Evolutionary conservation across 2,329 filamentous ascomycete genomes (phyloP).

Genomic region (Monilinia laxa): DNA sequence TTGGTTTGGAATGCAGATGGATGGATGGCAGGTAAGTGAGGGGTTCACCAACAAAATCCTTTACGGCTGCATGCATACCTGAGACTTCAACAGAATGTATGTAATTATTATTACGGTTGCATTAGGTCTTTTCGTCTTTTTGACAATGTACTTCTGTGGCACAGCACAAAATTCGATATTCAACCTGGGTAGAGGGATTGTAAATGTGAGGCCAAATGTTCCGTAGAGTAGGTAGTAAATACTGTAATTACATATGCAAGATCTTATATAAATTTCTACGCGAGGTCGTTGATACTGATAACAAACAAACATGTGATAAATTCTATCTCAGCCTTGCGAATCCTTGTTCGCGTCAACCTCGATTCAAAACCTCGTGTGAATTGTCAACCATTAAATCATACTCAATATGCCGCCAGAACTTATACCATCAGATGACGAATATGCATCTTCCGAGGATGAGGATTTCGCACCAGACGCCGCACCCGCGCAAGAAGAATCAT

Average conservation of each 20-base stretch:
- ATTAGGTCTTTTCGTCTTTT: not conserved
- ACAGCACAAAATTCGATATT: not conserved
- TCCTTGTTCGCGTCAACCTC: constrained; percentile 7
- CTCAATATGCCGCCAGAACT: constrained; percentile 37
- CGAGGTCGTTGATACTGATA: not conserved
- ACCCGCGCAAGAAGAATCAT: constrained; percentile 47
- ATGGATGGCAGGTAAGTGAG: not conserved
- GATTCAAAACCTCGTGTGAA: not conserved
- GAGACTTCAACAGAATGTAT: constrained; percentile 3
- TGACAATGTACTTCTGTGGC: not conserved
- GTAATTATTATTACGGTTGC: not conserved
- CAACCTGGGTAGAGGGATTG: not conserved
- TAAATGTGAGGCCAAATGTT: not conserved
- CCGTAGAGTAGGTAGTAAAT: not conserved
- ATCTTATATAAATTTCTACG: not conserved
- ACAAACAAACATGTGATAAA: constrained; percentile 3
- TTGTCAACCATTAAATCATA: not conserved
- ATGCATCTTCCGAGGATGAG: constrained; percentile 70
- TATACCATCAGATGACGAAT: constrained; percentile 48
- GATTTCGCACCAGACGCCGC: constrained; percentile 66
- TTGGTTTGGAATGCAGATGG: constrained; percentile 13
- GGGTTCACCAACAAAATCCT: not conserved
- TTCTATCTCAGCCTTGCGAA: constrained; percentile 15
- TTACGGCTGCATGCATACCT: constrained; percentile 7
- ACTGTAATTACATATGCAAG: not conserved